Evolutionary conservation across 2,329 filamentous ascomycete genomes (phyloP).

Genomic region (Cladobotryum protrusum): DNA sequence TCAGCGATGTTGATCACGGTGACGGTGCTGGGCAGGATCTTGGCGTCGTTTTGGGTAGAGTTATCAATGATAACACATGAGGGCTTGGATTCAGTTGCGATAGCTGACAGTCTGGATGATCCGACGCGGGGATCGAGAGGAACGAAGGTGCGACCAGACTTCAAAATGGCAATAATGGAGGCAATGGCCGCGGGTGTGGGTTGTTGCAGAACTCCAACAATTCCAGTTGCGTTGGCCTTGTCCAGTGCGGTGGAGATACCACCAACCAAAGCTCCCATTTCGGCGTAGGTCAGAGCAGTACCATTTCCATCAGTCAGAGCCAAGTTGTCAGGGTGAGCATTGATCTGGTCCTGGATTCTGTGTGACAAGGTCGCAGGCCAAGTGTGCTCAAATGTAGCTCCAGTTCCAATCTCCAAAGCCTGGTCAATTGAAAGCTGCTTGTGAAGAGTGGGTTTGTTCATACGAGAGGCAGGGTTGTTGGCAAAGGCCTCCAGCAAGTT

Average conservation of each 20-base stretch:
- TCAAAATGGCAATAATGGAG: not conserved
- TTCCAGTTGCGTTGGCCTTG: not conserved
- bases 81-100: slow-evolving; percentile 11
- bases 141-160: not conserved
- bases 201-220: not conserved
- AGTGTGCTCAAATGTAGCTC: not conserved
- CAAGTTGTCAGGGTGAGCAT: slow-evolving; percentile 2
- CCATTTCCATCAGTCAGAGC: slow-evolving; percentile 18
- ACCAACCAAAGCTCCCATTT: slow-evolving; percentile 19
- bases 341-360: not conserved
- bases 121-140: not conserved
- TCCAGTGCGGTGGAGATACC: not conserved
- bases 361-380: not conserved
- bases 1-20: slow-evolving; percentile 3
- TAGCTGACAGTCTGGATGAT: not conserved
- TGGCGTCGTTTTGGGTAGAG: slow-evolving; percentile 5
- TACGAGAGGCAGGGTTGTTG: not conserved
- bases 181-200: not conserved
- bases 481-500: not conserved
- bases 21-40: not conserved
- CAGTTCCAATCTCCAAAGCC: not conserved
- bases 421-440: not conserved
- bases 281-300: slow-evolving; percentile 26
- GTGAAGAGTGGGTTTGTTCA: not conserved
- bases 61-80: slow-evolving; percentile 17